Evolutionary conservation across 139 green algal species (phyloP), one percentile per base, ranked within the genome.

Genomic region (Limnomonas spitsbergensis): DNA sequence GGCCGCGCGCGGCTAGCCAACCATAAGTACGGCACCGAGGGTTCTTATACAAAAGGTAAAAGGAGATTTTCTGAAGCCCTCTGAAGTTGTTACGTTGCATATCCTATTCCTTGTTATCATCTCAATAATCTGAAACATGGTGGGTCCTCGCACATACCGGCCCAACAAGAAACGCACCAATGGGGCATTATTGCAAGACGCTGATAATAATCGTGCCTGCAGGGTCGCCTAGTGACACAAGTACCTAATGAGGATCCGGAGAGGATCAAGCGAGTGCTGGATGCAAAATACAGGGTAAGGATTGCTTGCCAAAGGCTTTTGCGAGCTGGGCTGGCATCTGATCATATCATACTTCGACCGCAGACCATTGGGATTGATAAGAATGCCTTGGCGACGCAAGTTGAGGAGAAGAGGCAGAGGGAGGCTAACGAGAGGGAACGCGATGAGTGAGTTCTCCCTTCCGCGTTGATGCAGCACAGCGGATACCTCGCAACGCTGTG

Each of bases 171-270:
- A n/a, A n/a, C n/a, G n/a, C n/a, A n/a, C n/a, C n/a, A n/a, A n/a
- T n/a, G n/a, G n/a, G n/a, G n/a, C n/a, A n/a, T n/a, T n/a, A n/a
- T n/a, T n/a, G n/a, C n/a, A n/a, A n/a, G n/a, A n/a, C n/a, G n/a
- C n/a, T n/a, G n/a, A n/a, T n/a, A n/a, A n/a, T n/a, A n/a, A n/a
- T n/a, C n/a, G n/a, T n/a, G n/a, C n/a, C n/a, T 66, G 26, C 29
- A 66, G 88, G 88, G 88, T 4, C 78, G 85, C 27, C 24, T 83
- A 24, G 72, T 85, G 38, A 54, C 82, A 1, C 73, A 87, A 53
- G 66, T 92, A 14, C 87, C 86, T n/a, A 92, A 91, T 74, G 84
- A 93, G 38, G 87, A 93, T 69, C 83, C 87, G 0, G 78, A 85
- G 32, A 80, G 91, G 6, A 56, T 93, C 0, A 83, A 81, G 53